Conservation (phyloP, 495 filamentous ascomycete genomes). For the Tetracladium marchalianum region DNA sequence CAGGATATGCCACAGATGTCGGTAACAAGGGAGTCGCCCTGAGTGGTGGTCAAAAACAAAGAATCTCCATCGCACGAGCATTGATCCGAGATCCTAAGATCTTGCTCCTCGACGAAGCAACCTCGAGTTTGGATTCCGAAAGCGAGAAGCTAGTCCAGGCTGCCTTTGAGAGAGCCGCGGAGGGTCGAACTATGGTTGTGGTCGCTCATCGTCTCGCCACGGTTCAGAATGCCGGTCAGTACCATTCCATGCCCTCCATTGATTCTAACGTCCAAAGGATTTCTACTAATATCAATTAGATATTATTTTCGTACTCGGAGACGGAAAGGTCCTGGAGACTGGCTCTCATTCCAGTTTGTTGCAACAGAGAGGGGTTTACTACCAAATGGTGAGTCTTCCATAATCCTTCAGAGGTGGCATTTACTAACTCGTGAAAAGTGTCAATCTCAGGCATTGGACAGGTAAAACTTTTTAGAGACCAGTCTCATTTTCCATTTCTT, state of each 20-base stretch:
- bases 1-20: conserved; percentile 46
- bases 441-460: conserved; percentile 16
- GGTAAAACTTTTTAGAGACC: conserved; percentile 1
- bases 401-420: background rate
- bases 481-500: no score
- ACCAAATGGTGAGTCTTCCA: conserved; percentile 29
- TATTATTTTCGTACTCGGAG: conserved; percentile 41
- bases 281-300: conserved; percentile 16
- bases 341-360: conserved; percentile 42
- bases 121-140: conserved; percentile 63
- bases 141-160: conserved; percentile 62
- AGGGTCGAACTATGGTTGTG: conserved; percentile 56
- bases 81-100: conserved; percentile 62
- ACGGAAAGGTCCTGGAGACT: conserved; percentile 39
- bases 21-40: conserved; percentile 55
- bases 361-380: conserved; percentile 37
- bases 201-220: conserved; percentile 55
- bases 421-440: conserved; percentile 10
- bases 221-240: conserved; percentile 31
- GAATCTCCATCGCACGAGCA: conserved; percentile 66
- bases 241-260: no score
- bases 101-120: conserved; percentile 72
- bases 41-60: conserved; percentile 69
- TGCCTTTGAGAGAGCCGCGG: conserved; percentile 51
- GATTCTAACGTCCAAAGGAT: no score